Conservation (phyloP, 2,329 filamentous ascomycete genomes). For the Hypoxylon sp. region DNA sequence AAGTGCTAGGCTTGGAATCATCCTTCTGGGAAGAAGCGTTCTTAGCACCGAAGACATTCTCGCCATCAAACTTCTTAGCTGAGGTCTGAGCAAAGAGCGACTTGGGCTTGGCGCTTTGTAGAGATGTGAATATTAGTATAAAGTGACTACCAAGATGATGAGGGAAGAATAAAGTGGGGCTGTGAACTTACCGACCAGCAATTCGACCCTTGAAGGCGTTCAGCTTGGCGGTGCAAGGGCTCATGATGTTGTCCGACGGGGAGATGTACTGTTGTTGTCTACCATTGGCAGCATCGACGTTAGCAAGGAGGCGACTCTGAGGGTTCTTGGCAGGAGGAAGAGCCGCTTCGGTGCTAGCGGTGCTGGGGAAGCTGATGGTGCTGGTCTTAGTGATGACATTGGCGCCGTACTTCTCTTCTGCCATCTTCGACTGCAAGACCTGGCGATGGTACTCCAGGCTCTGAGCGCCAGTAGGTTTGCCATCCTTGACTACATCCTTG, state of each 20-base stretch:
- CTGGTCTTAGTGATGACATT: conserved; percentile 30
- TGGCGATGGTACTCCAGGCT: conserved; percentile 85
- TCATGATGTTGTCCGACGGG: conserved; percentile 91
- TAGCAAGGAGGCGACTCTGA: conserved; percentile 52
- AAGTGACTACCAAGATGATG: neutral
- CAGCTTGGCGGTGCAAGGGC: conserved; percentile 86
- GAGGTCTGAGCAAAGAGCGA: conserved; percentile 77
- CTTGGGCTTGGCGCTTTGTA: conserved; percentile 72
- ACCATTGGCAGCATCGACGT: conserved; percentile 39
- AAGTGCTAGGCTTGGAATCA: conserved; percentile 12
- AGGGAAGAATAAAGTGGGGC: no score
- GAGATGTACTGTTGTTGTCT: conserved; percentile 76
- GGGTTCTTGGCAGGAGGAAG: conserved; percentile 21
- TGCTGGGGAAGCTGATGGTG: conserved; percentile 1
- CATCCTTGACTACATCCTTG: conserved; percentile 36
- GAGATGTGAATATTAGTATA: conserved; percentile 42
- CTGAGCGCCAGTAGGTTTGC: conserved; percentile 58
- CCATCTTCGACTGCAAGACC: conserved; percentile 79
- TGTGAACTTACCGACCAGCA: conserved; percentile 77
- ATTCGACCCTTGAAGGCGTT: conserved; percentile 85
- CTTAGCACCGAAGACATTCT: conserved; percentile 59
- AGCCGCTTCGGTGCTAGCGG: conserved; percentile 28
- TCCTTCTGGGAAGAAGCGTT: conserved; percentile 29
- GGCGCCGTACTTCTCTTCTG: conserved; percentile 70
- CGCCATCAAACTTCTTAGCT: conserved; percentile 71